Percentiles rank a stretch among this genome's conserved stretches.
Evolutionary conservation across 306 rosid species (phyloP).

Genomic region (Cicer chorassanicum): DNA sequence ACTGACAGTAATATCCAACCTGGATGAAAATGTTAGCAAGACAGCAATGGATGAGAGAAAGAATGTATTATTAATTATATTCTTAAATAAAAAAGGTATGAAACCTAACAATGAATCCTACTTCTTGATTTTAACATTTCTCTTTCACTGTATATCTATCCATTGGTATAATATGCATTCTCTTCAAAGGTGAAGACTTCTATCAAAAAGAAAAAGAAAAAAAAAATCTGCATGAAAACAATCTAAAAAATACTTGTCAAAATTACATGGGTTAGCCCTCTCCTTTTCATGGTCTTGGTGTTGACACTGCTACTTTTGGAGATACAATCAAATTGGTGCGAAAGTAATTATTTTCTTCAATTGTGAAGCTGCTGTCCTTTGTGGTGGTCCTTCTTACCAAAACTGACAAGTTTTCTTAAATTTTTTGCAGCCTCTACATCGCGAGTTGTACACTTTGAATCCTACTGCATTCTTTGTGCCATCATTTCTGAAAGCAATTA

Average conservation of each 20-base stretch:
- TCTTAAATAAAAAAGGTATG: conserved; percentile 19
- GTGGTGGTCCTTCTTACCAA: conserved; percentile 21
- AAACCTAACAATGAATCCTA: conserved; percentile 19
- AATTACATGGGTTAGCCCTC: conserved; percentile 13
- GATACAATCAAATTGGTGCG: neutral
- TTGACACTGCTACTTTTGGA: conserved; percentile 14
- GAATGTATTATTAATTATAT: conserved; percentile 27
- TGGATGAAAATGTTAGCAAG: conserved; percentile 33
- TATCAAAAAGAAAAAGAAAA: neutral
- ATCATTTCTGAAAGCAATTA: conserved; percentile 77
- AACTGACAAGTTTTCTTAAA: conserved; percentile 31
- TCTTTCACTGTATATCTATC: conserved; percentile 24
- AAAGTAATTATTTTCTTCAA: neutral
- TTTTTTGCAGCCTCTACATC: conserved; percentile 65
- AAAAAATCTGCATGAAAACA: neutral
- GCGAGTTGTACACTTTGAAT: conserved; percentile 70
- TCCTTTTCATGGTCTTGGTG: neutral
- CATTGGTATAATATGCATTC: conserved; percentile 11
- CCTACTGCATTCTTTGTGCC: conserved; percentile 78
- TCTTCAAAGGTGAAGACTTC: conserved; percentile 10
- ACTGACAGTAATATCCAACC: conserved; percentile 20
- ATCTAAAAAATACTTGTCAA: conserved; percentile 13
- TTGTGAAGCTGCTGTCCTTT: neutral
- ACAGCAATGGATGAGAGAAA: conserved; percentile 9
- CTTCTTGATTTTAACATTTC: conserved; percentile 1